Conservation (phyloP, 140 eudicot species). For the Senecio squalidus region DNA sequence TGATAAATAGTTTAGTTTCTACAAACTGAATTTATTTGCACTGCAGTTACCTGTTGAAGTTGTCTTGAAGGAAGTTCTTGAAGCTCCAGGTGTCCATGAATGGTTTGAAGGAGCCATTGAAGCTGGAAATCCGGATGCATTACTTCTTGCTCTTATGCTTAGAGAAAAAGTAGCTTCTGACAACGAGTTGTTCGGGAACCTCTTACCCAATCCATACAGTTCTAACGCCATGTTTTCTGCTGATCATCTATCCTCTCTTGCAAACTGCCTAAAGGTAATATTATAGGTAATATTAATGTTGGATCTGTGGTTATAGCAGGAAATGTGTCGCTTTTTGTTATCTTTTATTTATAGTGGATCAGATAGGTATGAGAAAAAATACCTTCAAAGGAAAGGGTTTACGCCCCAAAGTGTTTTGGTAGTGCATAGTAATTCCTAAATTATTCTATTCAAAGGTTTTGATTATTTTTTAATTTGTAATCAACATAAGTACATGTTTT, state of each 20-base stretch:
- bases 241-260: slow-evolving; percentile 52
- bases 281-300: neutral
- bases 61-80: slow-evolving; percentile 53
- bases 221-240: slow-evolving; percentile 45
- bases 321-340: no score
- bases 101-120: slow-evolving; percentile 90
- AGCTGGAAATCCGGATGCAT: slow-evolving; percentile 86
- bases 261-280: slow-evolving; percentile 81
- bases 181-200: slow-evolving; percentile 48
- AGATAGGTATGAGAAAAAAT: no score
- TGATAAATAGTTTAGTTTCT: no score
- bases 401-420: no score
- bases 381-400: no score
- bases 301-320: no score
- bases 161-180: slow-evolving; percentile 59
- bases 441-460: no score
- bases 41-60: slow-evolving; percentile 76
- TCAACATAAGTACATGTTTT: no score
- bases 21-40: slow-evolving; percentile 11
- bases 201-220: slow-evolving; percentile 73
- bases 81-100: slow-evolving; percentile 76
- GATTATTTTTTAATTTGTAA: no score
- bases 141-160: slow-evolving; percentile 74
- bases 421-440: no score
- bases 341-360: no score